Evolutionary conservation across 164 flowering plant genomes (phyloP), one percentile per base, ranked within the genome.

Genomic region (grape (Vitis vinifera)): DNA sequence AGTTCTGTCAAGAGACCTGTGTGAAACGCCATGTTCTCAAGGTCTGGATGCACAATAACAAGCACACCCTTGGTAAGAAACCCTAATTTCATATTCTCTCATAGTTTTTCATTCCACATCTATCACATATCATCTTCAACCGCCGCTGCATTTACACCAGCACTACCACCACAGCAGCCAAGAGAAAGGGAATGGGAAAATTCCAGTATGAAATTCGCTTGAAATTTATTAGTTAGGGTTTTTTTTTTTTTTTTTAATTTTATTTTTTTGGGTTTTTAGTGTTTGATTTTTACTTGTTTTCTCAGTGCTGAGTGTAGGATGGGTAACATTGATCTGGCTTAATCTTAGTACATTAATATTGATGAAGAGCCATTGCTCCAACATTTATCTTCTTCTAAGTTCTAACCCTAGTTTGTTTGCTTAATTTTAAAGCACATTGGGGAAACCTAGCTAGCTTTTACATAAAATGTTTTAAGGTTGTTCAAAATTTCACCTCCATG

Each of bases 1-100:
- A 78, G 69, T 91, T 91, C 62, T 87, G 93, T 59, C 51, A 49
- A 11, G 93, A 89, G 66, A 78, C 77, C 2, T 59, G 82, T 2
- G 80, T 91, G 10, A 84, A 69, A 68, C 71, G 91, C 9, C 87
- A 86, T 12, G 93, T 91, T 12, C 86, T 91, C 51, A 91, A 91
- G 82, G 96, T 91, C 1, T 91, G 96, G 96, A 89, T 91, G 93
- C 96, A 91, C 69, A 91, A 91, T 78, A 88, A 91, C 87, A 91
- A 89, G 85, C 85, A 86, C 84, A 84, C 89, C 11, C 82, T 86
- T 44, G 91, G 91, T 83, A 90, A 87, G 87, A 88, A 87, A 76
- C 87, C 91, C 84, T 82, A 86, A 63, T 2, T 59, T 29, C 14
- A 37, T 37, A 3, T 50, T 48, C 53, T 16, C 10, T 57, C 8